Evolutionary conservation across 2,329 filamentous ascomycete genomes (phyloP), one percentile per base, ranked within the genome.

Genomic region (Pseudogymnoascus sp.): DNA sequence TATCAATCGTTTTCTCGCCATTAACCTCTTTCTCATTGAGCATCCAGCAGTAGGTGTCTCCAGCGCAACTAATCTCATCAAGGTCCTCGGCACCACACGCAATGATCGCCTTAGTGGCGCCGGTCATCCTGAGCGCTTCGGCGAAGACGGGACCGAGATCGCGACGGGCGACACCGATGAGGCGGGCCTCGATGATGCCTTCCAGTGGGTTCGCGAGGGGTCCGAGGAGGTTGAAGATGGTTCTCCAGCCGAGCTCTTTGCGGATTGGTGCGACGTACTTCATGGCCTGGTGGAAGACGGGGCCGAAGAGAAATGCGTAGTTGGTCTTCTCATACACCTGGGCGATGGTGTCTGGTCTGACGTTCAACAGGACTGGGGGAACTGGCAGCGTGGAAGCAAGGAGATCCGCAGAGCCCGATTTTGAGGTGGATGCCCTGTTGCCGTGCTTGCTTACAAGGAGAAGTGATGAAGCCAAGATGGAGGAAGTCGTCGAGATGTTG

Each of bases 241-340:
- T 99, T 70, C 95, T 87, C 82, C 95, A 93, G 64, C 93, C 93
- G 21, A 99, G 84, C 74, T 96, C 89, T 72, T 86, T 90, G 66
- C 95, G 88, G 67, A 97, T 88, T 1, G 88, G 86, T 4, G 92
- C 91, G 40, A 95, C 92, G 75, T 93, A 88, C 74, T 86, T 88
- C 88, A 97, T 97, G 59, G 92, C 93, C 0, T 92, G 91, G 77
- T 99, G 95, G 82, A 97, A 99, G 68, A 95, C 90, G 40, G 95
- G 93, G 0, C 95, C 95, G 73, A 95, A 97, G 31, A 99, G 83
- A 77, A 99, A 99, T 67, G 89, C 89, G 78, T 97, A 99, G 78
- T 96, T 97, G 66, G 88, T 90, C 64, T 82, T 79, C 59, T 84
- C 81, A 78, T 97, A 97, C 64, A 97, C 85, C 63, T 81, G 75